Percentiles rank a stretch among this genome's conserved stretches.
Evolutionary conservation across 352 stramenopile genomes (phyloP).

Genomic region (Globisporangium paddicum): DNA sequence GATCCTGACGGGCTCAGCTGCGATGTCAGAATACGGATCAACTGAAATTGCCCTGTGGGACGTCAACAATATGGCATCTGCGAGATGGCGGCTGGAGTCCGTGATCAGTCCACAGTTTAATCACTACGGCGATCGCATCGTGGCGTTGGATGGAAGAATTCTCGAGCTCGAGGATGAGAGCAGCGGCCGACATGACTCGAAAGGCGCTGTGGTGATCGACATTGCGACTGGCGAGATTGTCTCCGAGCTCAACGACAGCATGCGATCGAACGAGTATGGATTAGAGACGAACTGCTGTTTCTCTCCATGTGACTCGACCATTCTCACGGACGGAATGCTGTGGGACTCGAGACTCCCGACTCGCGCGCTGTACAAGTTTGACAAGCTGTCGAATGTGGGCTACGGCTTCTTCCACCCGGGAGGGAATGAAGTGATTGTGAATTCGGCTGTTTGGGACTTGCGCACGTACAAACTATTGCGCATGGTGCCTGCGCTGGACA

Average conservation of each 20-base stretch:
- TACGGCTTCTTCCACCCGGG: conserved; percentile 85
- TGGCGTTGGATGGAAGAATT: conserved; percentile 50
- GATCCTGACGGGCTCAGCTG: conserved; percentile 48
- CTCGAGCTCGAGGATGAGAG: conserved; percentile 29
- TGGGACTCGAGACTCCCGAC: conserved; percentile 74
- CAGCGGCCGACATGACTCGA: conserved; percentile 23
- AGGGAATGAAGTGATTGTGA: conserved; percentile 87
- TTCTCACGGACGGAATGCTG: conserved; percentile 78
- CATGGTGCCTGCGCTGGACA: conserved; percentile 85
- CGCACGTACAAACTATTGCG: conserved; percentile 81
- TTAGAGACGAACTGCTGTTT: conserved; percentile 80
- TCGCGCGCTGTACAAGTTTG: conserved; percentile 83
- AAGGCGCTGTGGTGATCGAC: conserved; percentile 62
- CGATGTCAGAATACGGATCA: conserved; percentile 39
- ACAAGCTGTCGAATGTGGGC: conserved; percentile 83
- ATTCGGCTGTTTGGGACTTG: conserved; percentile 88
- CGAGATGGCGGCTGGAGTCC: conserved; percentile 63
- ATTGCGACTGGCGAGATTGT: conserved; percentile 58
- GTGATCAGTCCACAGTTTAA: conserved; percentile 68
- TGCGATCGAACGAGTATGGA: conserved; percentile 70
- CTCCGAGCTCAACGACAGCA: conserved; percentile 54
- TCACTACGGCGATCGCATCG: conserved; percentile 69
- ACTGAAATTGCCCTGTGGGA: conserved; percentile 77
- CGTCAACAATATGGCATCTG: conserved; percentile 48
- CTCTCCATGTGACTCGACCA: conserved; percentile 59